Base-by-base conservation (phyloP, 805 yeast genomes). In the Candida suzukii region DNA sequence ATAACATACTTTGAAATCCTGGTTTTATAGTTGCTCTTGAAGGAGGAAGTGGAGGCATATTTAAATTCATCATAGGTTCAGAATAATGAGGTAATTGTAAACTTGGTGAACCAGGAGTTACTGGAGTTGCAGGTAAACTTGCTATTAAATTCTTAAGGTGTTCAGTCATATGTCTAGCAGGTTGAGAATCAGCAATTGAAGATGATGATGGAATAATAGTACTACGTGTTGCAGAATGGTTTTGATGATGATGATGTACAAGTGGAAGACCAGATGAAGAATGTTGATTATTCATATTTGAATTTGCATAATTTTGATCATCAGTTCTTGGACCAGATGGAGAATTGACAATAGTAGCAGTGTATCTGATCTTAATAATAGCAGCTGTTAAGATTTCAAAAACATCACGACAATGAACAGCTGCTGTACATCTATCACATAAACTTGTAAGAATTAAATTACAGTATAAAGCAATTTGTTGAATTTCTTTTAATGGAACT, bases 381-480 rank as follows among this genome's bases (percentile, higher is more conserved):
- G 86, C 95, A 7, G 83, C 80, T 0, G 85, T 70, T 37, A 87
- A 60, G 27, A 83, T 74, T 47, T 83, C 85, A 54, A 83, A 82
- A 25, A 84, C 80, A 45, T 80, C 84, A 30, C 74, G 68, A 53
- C 95, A 86, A 40, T 73, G 76, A 9, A 63, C 61, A 0, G 95
- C 95, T 1, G 95, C 91, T 46, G 82, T 88, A 60, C 95, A 86
- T 33, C 78, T 70, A 37, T 80, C 87, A 22, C 70, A 64, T 52
- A 87, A 64, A 26, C 83, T 75, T 19, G 70, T 68, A 41, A 87
- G 61, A 3, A 85, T 82, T 13, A 68, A 66, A 39, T 78, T 66
- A 38, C 85, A 78, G 34, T 72, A 70, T 11, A 54, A 49, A 2
- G 74, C 64, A 32, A 66, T 62, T 22, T 66, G 67, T 20, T 83